A percentile compares a stretch with the other conserved stretches of the same genome.
These are phyloP conservation scores for Akanthomyces uredinophilus DNA, from an alignment of 2,329 filamentous ascomycete genomes.

Conservation along the genomic window DNA sequence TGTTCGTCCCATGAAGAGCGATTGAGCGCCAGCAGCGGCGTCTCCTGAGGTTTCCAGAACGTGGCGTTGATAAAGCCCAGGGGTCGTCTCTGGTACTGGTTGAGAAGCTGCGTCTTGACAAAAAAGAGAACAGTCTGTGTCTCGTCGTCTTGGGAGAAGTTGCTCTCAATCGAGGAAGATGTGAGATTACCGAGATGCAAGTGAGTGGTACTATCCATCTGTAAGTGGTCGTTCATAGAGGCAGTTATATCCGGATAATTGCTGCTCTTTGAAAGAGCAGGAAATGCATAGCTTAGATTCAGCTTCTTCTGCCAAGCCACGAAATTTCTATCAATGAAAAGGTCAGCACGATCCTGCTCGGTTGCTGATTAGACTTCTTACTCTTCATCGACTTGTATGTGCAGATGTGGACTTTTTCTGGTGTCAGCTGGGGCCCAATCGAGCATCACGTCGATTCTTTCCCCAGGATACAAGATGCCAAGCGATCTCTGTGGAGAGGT, in stretches of 20 bases:
- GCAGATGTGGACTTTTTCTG: not conserved
- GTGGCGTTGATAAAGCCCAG: slow-evolving; percentile 23
- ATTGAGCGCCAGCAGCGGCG: slow-evolving; percentile 18
- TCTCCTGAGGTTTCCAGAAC: slow-evolving; percentile 19
- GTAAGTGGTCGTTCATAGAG: not conserved
- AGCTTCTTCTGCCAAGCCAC: not conserved
- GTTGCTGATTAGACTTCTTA: not conserved
- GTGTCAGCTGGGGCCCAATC: slow-evolving; percentile 13
- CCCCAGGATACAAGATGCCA: slow-evolving; percentile 23
- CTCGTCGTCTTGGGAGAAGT: not conserved
- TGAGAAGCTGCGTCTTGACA: slow-evolving; percentile 20
- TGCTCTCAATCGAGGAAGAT: slow-evolving; percentile 4
- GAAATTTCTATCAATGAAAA: not conserved
- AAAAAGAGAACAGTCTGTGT: slow-evolving; percentile 19
- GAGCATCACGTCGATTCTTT: slow-evolving; percentile 20
- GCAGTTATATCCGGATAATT: not conserved
- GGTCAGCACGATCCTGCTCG: not conserved
- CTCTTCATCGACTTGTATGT: not conserved
- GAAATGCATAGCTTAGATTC: not conserved
- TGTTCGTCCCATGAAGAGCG: slow-evolving; percentile 20
- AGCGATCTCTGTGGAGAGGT: slow-evolving; percentile 15
- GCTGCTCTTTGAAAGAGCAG: not conserved
- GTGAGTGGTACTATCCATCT: not conserved
- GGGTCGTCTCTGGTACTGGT: slow-evolving; percentile 18
- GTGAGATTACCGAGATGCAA: not conserved